phyloP scores from a whole-genome alignment of 768 basidiomycete species.

The Mycena vitilis region DNA sequence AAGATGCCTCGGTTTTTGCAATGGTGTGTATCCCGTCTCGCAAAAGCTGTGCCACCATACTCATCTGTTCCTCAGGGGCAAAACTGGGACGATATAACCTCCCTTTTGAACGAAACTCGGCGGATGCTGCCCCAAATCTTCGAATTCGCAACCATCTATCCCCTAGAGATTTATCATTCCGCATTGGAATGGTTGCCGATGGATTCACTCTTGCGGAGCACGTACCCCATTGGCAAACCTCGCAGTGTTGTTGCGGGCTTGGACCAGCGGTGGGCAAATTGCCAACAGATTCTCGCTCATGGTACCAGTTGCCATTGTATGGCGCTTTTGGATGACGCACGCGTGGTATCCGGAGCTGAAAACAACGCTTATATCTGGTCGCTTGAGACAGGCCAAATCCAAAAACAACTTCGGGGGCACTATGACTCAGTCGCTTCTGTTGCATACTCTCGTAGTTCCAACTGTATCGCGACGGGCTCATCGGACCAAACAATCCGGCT shows the following conservation, averaged over 20 bases:
- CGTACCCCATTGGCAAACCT: background rate
- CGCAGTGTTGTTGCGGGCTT: background rate
- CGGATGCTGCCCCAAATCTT: background rate
- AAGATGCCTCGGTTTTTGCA: background rate
- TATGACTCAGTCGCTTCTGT: background rate
- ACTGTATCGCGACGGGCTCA: background rate
- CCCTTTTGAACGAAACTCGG: background rate
- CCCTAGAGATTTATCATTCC: slow-evolving; percentile 9
- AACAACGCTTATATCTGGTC: background rate
- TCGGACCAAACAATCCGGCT: background rate
- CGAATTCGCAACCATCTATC: background rate
- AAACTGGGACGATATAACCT: background rate
- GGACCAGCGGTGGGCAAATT: background rate
- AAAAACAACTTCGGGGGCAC: background rate
- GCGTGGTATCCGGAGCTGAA: background rate
- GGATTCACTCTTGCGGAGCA: background rate
- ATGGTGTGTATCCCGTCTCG: background rate
- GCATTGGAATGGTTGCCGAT: slow-evolving; percentile 4
- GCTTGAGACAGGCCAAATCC: background rate
- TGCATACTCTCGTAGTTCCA: background rate
- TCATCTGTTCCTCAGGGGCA: background rate
- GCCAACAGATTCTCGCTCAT: background rate
- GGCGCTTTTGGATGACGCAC: background rate
- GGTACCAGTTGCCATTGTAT: background rate
- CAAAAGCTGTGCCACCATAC: background rate